Base-by-base conservation (phyloP, 2,329 filamentous ascomycete species). In the Colletotrichum godetiae region DNA sequence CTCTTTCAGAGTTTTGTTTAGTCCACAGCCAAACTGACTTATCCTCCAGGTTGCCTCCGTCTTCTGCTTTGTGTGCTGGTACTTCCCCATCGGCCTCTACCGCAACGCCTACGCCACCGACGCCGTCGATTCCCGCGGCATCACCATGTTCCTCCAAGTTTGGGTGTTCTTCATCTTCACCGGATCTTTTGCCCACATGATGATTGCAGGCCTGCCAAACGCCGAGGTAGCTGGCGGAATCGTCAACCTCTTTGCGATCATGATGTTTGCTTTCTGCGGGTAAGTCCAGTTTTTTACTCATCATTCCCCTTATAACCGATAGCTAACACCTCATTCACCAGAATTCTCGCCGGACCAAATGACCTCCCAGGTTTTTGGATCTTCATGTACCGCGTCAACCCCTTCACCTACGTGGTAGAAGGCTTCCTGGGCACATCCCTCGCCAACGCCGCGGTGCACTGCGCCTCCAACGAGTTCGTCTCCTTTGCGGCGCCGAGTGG, bases 61-160 rank as follows among this genome's bases (percentile, higher is more conserved):
- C 22, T 80, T 94, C 63, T 88, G 91, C 75, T 94, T 87, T 82
- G 83, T 91, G 74, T 88, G 86, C 78, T 93, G 91, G 86, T 94
- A 93, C 82, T 94, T 92, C 78, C 91, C 92, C 1, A 89, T 93
- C 68, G 90, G 90, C 0, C 82, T 92, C 31, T 89, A 92, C 79
- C 83, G 83, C 57, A 92, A 92, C 72, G 89, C 90, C 0, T 81
- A 86, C 27, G 83, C 84, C 5, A 88, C 88, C 2, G 82, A 88
- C 70, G 83, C 89, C 27, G 76, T 77, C 5, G 52, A 79, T 10
- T 77, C 75, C 2, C 89, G 91, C 13, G 89, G 90, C 13, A 88
- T 85, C 1, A 86, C 92, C 13, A 89, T 93, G 82, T 91, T 92
- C 81, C 83, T 93, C 4, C 87, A 92, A 72, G 84, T 92, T 55